Conservation (phyloP, 768 basidiomycete species). For the Suillus hirtellus region DNA sequence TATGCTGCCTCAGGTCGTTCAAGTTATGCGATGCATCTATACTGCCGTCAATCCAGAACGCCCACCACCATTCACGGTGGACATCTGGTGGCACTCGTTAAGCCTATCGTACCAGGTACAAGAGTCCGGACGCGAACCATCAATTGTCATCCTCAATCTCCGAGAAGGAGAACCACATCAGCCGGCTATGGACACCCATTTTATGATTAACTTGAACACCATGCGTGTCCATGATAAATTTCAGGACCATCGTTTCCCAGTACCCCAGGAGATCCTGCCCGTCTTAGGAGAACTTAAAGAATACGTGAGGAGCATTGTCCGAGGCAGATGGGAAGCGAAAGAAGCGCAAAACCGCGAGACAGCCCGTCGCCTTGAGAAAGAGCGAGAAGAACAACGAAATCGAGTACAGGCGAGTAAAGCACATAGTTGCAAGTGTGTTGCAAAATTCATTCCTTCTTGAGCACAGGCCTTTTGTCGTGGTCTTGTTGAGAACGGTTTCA, state of each 20-base stretch:
- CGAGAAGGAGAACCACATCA: slow-evolving; percentile 6
- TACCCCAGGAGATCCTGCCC: not conserved
- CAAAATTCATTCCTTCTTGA: not conserved
- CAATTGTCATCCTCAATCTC: slow-evolving; percentile 11
- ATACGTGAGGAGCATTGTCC: not conserved
- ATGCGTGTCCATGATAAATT: slow-evolving; percentile 12
- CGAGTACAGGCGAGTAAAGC: slow-evolving; percentile 3
- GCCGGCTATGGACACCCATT: slow-evolving; percentile 6
- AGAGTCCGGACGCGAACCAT: slow-evolving; percentile 7
- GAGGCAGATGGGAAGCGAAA: not conserved
- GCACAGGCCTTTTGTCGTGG: not conserved
- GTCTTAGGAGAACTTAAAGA: not conserved
- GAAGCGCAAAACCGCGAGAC: not conserved
- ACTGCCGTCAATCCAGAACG: not conserved
- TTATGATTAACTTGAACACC: slow-evolving; percentile 12
- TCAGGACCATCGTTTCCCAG: slow-evolving; percentile 1
- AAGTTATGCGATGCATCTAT: slow-evolving; percentile 11
- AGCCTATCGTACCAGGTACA: slow-evolving; percentile 10
- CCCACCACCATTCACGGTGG: not conserved
- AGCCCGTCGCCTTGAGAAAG: not conserved
- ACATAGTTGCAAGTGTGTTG: not conserved
- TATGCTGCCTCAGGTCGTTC: slow-evolving; percentile 2
- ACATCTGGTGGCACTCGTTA: slow-evolving; percentile 2
- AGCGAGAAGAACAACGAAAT: not conserved
- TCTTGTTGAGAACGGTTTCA: slow-evolving; percentile 6